Base-by-base conservation (phyloP, 306 rosid species). In the Medicago ruthenica region DNA sequence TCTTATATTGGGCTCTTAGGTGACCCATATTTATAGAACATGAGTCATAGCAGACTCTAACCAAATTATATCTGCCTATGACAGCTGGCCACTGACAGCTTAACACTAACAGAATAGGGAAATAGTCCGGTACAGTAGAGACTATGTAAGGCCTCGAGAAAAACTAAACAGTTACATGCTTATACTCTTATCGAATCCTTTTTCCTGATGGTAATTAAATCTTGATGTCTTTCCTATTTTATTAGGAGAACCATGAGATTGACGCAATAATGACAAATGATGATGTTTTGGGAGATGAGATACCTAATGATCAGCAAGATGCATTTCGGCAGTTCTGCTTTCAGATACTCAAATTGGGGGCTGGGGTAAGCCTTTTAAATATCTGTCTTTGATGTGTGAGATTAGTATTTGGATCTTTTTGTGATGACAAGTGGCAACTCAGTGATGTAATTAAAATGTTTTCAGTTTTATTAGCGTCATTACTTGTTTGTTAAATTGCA, bases 211-310 rank as follows among this genome's bases (percentile, higher is more conserved):
- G 58, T 75, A 16, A 54, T 70, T 45, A 18, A 54, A 69, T 71
- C 48, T 75, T 67, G 47, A 68, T 70, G 59, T 61, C 37, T 73
- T 51, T 18, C 78, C 15, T 48, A 31, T 80, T 61, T 50, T 76
- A 77, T 41, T 88, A 92, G 99, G 97, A 89, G 85, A 87, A 72
- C 80, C 90, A 70, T 27, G 93, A 92, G 42, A 67, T 65, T 8
- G 81, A 80, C 73, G 65, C 76, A 65, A 71, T 69, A 59, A 87
- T 95, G 99, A 89, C 99, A 70, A 95, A 95, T 87, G 99, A 95
- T 82, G 99, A 95, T 86, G 79, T 95, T 66, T 87, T 95, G 89
- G 99, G 99, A 36, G 97, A 90, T 86, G 99, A 95, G 87, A 90
- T 90, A 83, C 96, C 99, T 58, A 64, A 75, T 79, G 99, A 95